These are phyloP conservation scores for Neofusicoccum parvum DNA, from an alignment of 2,329 filamentous ascomycete genomes.

Conservation along the genomic window DNA sequence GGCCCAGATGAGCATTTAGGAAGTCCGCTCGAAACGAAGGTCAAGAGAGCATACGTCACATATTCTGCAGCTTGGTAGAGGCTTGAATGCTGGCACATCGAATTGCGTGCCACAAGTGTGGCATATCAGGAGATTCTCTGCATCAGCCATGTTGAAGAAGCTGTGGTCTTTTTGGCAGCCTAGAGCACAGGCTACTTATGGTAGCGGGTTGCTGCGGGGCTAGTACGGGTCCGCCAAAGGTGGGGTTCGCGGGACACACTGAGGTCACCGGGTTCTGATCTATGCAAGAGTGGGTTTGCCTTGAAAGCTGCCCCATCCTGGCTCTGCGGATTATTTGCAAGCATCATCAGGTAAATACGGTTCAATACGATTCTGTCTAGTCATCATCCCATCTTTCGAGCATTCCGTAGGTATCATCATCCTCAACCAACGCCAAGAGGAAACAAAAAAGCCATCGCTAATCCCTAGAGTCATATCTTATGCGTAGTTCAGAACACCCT, in stretches of 20 bases:
- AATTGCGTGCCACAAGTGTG: conserved; percentile 72
- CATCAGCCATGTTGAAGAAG: conserved; percentile 4
- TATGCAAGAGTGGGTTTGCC: background rate
- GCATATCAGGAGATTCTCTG: conserved; percentile 60
- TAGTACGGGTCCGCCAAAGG: background rate
- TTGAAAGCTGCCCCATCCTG: too few relatives aligned
- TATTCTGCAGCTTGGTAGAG: conserved; percentile 64
- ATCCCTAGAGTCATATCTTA: background rate
- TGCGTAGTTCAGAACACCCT: conserved; percentile 54
- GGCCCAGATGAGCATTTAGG: background rate
- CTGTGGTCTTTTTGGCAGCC: background rate
- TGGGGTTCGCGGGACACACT: conserved; percentile 6
- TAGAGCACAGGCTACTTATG: background rate
- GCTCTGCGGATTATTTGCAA: background rate
- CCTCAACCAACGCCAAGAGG: background rate
- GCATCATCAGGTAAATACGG: background rate
- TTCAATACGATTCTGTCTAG: background rate
- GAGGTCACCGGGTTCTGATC: background rate
- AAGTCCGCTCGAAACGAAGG: background rate
- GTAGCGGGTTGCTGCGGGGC: conserved; percentile 4
- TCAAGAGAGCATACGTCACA: conserved; percentile 62
- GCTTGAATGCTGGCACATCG: conserved; percentile 52
- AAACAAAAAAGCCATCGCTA: background rate
- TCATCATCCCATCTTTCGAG: background rate
- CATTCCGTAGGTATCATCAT: background rate